Evolutionary conservation across 2,329 filamentous ascomycete genomes (phyloP), one percentile per base, ranked within the genome.

Genomic region (Macrophomina pseudophaseolina): DNA sequence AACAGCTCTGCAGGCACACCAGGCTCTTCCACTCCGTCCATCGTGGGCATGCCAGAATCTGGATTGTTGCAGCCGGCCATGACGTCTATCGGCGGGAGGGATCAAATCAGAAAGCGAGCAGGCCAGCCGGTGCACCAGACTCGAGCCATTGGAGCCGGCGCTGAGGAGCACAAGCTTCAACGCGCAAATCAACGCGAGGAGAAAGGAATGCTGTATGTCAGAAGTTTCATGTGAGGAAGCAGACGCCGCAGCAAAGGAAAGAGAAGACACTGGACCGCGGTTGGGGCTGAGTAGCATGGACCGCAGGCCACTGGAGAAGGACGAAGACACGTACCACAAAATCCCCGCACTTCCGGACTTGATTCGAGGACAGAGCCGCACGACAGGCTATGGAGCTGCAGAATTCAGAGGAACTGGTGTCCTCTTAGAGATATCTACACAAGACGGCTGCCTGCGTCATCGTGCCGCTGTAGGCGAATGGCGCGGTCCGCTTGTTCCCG

Each of bases 1-100:
- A 28, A 16, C 58, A 11, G 8, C 23, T 9, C 58, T 62, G 44
- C 58, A 62, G 58, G 58, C 49, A 62, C 44, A 62, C 40, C 38
- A 14, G 8, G 56, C 56, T 48, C 30, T 46, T 62, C 42, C 42
- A 48, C 2, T 42, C 5, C 28, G 40, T 28, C 28, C 56, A 33
- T 9, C 40, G 44, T 38, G 9, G 32, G 38, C 46, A 23, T 23
- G 58, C 9, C 54, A 46, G 18, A 33, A 48, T 49, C 32, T n/a
- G 14, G 54, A 59, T 18, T 23, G 5, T 7, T 59, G 54, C 38
- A n/a, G 38, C 28, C 40, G 32, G 23, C 23, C 54, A 33, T 59
- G 38, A 32, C 54, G 38, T 59, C 54, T 28, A 35, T 40, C 42
- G 32, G 6, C 30, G n/a, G 5, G 30, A 60, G 23, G 23, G 14